A percentile compares a stretch with the other conserved stretches of the same genome.
Evolutionary conservation across 2,329 filamentous ascomycete species (phyloP).

Genomic region (Apiospora arundinis): DNA sequence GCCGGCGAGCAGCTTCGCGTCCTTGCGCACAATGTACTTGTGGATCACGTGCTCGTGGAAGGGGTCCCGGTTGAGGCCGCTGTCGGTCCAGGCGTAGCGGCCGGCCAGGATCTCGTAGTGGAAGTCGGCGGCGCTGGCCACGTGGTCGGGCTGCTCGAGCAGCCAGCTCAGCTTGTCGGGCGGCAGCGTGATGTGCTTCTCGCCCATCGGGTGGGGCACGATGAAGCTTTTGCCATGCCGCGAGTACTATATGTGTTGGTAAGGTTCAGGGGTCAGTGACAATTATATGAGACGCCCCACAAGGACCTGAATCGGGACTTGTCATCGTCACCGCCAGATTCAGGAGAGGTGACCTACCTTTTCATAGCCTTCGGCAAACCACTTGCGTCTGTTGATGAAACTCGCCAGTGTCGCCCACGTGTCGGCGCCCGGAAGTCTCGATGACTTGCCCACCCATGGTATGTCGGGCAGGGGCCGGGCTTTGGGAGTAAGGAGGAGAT

Average conservation of each 20-base stretch:
- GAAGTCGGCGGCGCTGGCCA: conserved; percentile 18
- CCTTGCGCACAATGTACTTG: conserved; percentile 17
- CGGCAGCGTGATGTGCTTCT: conserved; percentile 19
- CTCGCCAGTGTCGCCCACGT: conserved; percentile 13
- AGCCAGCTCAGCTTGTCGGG: conserved; percentile 18
- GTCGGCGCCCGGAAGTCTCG: conserved; percentile 10
- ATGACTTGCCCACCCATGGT: conserved; percentile 17
- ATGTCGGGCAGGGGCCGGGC: conserved; percentile 13
- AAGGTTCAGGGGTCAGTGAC: not conserved
- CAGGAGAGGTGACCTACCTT: not conserved
- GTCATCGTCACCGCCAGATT: conserved; percentile 7
- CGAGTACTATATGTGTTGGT: not conserved
- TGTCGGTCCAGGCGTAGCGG: conserved; percentile 15
- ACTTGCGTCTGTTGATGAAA: conserved; percentile 14
- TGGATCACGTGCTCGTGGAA: conserved; percentile 20
- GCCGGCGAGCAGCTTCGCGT: conserved; percentile 16
- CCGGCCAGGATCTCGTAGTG: conserved; percentile 20
- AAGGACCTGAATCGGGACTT: not conserved
- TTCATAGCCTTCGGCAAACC: conserved; percentile 17
- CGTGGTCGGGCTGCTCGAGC: conserved; percentile 19
- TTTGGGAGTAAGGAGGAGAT: not conserved
- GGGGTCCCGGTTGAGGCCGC: not conserved
- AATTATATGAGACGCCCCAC: not conserved
- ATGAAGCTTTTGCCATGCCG: conserved; percentile 19
- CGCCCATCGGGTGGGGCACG: conserved; percentile 12